Percentiles rank a stretch among this genome's conserved stretches.
phyloP scores from a whole-genome alignment of 257 asterid genomes.

The Plantago elongata region DNA sequence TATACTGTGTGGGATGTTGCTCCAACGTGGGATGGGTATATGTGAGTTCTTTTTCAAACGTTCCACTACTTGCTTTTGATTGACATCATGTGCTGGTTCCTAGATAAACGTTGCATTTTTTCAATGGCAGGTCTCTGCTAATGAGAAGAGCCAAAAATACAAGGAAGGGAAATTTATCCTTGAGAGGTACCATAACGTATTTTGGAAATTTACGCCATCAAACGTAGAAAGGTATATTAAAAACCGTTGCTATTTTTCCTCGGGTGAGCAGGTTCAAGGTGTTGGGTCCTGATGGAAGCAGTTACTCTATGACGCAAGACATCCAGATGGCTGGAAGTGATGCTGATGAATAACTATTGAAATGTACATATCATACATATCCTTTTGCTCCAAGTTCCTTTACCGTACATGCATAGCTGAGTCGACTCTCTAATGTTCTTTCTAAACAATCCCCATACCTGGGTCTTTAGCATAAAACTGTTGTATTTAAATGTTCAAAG shows the following conservation, averaged over 20 bases:
- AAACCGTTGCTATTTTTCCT: slow-evolving; percentile 3
- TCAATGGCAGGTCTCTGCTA: slow-evolving; percentile 52
- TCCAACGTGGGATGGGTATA: slow-evolving; percentile 93
- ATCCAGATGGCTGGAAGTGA: slow-evolving; percentile 47
- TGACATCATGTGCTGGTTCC: slow-evolving; percentile 1
- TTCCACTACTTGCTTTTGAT: neutral
- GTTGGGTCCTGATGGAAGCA: slow-evolving; percentile 74
- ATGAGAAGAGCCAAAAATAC: slow-evolving; percentile 54
- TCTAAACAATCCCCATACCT: too few species aligned
- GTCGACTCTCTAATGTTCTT: too few species aligned
- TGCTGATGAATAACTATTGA: slow-evolving; percentile 33
- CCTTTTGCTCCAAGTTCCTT: neutral
- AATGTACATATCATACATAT: slow-evolving; percentile 25
- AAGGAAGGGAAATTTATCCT: slow-evolving; percentile 79
- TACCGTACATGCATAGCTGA: too few species aligned
- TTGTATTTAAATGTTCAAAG: too few species aligned
- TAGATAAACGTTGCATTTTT: slow-evolving; percentile 3
- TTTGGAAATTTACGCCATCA: neutral
- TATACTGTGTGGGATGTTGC: slow-evolving; percentile 79
- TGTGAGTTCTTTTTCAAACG: slow-evolving; percentile 30
- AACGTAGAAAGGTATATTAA: neutral
- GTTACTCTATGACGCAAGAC: slow-evolving; percentile 38
- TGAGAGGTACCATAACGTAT: slow-evolving; percentile 49
- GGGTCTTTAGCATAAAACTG: too few species aligned
- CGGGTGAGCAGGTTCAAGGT: slow-evolving; percentile 47